Evolutionary conservation across 2,329 filamentous ascomycete species (phyloP), one percentile per base, ranked within the genome.

Genomic region (Fusarium sororula): DNA sequence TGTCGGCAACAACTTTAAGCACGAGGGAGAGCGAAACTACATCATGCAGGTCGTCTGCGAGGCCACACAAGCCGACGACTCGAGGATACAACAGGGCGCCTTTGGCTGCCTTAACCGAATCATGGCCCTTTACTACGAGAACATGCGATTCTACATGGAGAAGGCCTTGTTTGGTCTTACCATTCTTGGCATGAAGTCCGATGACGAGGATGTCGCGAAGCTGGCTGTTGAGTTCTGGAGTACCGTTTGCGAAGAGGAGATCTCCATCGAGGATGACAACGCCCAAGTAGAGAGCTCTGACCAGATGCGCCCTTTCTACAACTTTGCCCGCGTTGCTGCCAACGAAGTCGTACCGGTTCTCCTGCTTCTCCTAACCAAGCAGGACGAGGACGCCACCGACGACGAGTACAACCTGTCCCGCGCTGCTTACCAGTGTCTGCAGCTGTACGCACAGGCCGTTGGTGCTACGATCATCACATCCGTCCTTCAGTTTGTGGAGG

Each of bases 71-170:
- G 95, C 96, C 78, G 89, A 93, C 3, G 96, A 99, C 83, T 90
- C 90, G 67, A 91, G 95, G 81, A 97, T 99, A 83, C 95, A 98
- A 84, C 94, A 98, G 82, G 95, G 95, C 70, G 94, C 96, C 48
- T 99, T 98, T 82, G 96, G 96, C 79, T 98, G 96, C 83, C 87
- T 99, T 77, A 99, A 99, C 89, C 92, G 96, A 80, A 98, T 99
- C 84, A 99, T 99, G 96, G 94, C 90, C 70, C 90, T 98, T 73
- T 99, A 99, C 88, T 99, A 99, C 83, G 96, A 99, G 80, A 97
- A 98, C 87, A 99, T 99, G 96, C 93, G 95, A 80, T 99, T 98
- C 85, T 99, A 99, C 87, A 99, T 99, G 96, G 96, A 99, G 88
- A 98, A 98, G 90, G 96, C 96, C 41, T 89, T 99, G 48, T 99